Percentiles rank a stretch among this genome's conserved stretches.
phyloP scores from a whole-genome alignment of 2,329 filamentous ascomycete species.

The Cryphonectria carpinicola region DNA sequence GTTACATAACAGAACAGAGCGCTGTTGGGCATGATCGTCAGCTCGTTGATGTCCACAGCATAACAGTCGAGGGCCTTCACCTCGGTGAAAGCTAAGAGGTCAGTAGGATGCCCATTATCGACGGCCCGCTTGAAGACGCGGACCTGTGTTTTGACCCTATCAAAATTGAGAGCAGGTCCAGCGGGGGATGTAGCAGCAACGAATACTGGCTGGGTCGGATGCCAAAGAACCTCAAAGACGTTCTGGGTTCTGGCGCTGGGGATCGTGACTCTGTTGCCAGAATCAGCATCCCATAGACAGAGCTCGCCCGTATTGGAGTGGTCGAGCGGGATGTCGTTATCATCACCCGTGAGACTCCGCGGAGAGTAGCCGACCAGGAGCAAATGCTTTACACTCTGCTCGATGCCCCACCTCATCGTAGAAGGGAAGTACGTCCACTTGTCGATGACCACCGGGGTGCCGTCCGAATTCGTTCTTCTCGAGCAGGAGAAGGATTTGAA shows the following conservation, averaged over 20 bases:
- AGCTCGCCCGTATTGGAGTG: slow-evolving; percentile 63
- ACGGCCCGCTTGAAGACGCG: slow-evolving; percentile 51
- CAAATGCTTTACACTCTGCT: slow-evolving; percentile 50
- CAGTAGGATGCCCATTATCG: slow-evolving; percentile 32
- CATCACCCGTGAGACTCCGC: slow-evolving; percentile 55
- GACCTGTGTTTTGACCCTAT: slow-evolving; percentile 56
- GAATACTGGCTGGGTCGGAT: slow-evolving; percentile 58
- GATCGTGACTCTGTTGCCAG: slow-evolving; percentile 50
- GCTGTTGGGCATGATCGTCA: slow-evolving; percentile 62
- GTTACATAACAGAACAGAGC: slow-evolving; percentile 56
- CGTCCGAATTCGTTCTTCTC: slow-evolving; percentile 36
- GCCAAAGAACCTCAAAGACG: slow-evolving; percentile 68
- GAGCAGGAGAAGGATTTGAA: slow-evolving; percentile 49
- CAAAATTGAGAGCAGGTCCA: slow-evolving; percentile 48
- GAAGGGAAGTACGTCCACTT: slow-evolving; percentile 68
- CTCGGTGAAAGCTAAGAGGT: slow-evolving; percentile 46
- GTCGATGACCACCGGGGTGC: slow-evolving; percentile 40
- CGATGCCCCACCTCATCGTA: slow-evolving; percentile 64
- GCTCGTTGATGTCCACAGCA: slow-evolving; percentile 65
- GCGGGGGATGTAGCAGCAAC: slow-evolving; percentile 61
- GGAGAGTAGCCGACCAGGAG: slow-evolving; percentile 67
- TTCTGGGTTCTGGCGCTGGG: slow-evolving; percentile 59
- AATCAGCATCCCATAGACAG: slow-evolving; percentile 59
- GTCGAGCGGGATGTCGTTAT: slow-evolving; percentile 62
- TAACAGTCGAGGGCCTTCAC: slow-evolving; percentile 61